A percentile compares a stretch with the other conserved stretches of the same genome.
These are phyloP conservation scores for Albophoma yamanashiensis DNA, from an alignment of 2,329 filamentous ascomycete species.

Conservation along the genomic window DNA sequence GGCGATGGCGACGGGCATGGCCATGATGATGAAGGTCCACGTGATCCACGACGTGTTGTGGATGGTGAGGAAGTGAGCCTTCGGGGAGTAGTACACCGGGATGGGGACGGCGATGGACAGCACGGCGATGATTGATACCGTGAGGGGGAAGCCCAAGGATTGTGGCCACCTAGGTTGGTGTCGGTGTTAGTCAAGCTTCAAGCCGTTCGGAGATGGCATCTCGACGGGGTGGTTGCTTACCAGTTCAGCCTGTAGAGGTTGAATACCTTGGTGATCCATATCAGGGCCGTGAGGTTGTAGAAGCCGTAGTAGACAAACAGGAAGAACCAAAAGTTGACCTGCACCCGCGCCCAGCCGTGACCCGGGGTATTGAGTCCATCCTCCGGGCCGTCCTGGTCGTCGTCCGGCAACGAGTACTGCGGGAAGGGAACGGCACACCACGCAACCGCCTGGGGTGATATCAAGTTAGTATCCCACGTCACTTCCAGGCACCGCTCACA, in stretches of 20 bases:
- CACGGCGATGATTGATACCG: conserved; percentile 48
- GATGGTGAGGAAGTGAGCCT: conserved; percentile 40
- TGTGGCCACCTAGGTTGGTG: conserved; percentile 41
- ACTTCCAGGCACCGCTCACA: not conserved
- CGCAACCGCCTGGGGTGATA: conserved; percentile 36
- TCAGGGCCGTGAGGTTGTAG: conserved; percentile 55
- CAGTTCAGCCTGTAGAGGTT: conserved; percentile 62
- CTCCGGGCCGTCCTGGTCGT: conserved; percentile 24
- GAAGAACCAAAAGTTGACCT: conserved; percentile 64
- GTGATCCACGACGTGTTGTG: conserved; percentile 61
- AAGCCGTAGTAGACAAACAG: conserved; percentile 59
- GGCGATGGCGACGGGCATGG: conserved; percentile 55
- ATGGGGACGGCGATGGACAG: conserved; percentile 50
- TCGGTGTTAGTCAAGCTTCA: not conserved
- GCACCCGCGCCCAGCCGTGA: conserved; percentile 52
- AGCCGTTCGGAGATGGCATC: not conserved
- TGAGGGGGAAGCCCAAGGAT: conserved; percentile 53
- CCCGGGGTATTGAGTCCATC: conserved; percentile 36
- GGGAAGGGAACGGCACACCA: conserved; percentile 59
- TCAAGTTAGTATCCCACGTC: not conserved
- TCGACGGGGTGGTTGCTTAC: too few relatives aligned
- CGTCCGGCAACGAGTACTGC: conserved; percentile 42
- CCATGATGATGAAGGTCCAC: conserved; percentile 62
- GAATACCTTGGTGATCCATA: conserved; percentile 64
- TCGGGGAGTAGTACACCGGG: conserved; percentile 45